Evolutionary conservation across 108 stramenopile species (phyloP), one percentile per base, ranked within the genome.

Genomic region (Skeletonema tropicum): DNA sequence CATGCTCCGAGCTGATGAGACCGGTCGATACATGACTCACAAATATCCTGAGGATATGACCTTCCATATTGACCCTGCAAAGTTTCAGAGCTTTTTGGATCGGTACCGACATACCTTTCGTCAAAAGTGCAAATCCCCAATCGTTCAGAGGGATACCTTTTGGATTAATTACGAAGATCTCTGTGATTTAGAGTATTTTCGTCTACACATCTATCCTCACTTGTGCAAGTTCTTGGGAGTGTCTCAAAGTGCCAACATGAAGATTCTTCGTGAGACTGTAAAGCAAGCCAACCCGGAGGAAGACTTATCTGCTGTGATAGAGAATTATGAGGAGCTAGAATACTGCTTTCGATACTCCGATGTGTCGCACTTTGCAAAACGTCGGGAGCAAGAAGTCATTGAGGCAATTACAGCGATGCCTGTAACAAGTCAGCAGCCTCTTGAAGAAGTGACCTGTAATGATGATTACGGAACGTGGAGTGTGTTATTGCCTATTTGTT

Each of bases 21-120:
- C 84, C 25, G 80, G 75, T 10, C 26, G 13, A 6, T 84, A 84
- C 79, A 80, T 84, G 74, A 75, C 73, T 14, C 66, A 66, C 29
- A 33, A 17, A 1, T 84, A 84, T 70, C 83, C 83, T 6, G 8
- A 64, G 17, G 60, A 75, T 33, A 52, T 84, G 52, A 79, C 46
- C 4, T 23, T 84, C 11, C 32, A 69, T 21, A 61, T 84, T 25
- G 78, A 84, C 41, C 73, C 74, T 19, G 77, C 77, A 42, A 31
- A 31, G n/a, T 84, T 84, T 29, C 83, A 84, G 75, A 7, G 6
- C 32, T 84, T 84, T 45, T 12, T 84, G 25, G 59, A 84, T 67
- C 62, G 70, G 0, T 83, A 83, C 55, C 66, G 72, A 12, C 33
- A 72, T 17, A 78, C 82, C 10, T 83, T 74, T 57, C 63, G 39